Conservation (phyloP, 441 rosid species). For the Gossypium trilobum region DNA sequence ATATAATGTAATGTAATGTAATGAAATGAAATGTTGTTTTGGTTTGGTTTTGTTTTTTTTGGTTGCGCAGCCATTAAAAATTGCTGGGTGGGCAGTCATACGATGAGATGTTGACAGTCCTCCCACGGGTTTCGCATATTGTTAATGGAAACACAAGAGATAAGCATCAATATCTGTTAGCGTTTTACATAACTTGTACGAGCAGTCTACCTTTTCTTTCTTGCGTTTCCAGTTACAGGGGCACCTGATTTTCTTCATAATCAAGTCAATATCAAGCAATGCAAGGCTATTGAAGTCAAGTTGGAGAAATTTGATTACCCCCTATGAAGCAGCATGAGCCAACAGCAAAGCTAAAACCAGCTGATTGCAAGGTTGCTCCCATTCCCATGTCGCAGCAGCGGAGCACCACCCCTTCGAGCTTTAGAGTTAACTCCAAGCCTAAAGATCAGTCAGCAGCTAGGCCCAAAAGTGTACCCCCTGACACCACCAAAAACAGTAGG, state of each 20-base stretch:
- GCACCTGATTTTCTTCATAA: neutral
- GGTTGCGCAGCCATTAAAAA: neutral
- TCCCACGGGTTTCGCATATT: neutral
- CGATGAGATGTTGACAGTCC: neutral
- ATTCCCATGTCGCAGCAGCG: constrained; percentile 18
- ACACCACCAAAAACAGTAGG: constrained; percentile 29
- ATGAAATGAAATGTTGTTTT: too few species aligned
- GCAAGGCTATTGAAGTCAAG: neutral
- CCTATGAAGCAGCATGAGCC: constrained; percentile 17
- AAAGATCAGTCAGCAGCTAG: constrained; percentile 29
- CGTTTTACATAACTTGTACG: neutral
- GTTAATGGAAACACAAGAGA: too few species aligned
- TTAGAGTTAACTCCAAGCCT: constrained; percentile 33
- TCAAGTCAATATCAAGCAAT: neutral
- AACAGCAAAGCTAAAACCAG: constrained; percentile 12
- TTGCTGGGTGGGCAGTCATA: too few species aligned
- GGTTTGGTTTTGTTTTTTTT: neutral
- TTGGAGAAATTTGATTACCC: neutral
- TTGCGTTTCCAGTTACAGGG: neutral
- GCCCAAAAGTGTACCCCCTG: constrained; percentile 36
- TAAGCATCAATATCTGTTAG: neutral
- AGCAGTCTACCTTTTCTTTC: neutral
- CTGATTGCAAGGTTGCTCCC: constrained; percentile 6
- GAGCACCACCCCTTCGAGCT: constrained; percentile 34
- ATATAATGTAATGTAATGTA: neutral